Conservation (phyloP, 306 rosid species). For the Abrus pulchellus region DNA sequence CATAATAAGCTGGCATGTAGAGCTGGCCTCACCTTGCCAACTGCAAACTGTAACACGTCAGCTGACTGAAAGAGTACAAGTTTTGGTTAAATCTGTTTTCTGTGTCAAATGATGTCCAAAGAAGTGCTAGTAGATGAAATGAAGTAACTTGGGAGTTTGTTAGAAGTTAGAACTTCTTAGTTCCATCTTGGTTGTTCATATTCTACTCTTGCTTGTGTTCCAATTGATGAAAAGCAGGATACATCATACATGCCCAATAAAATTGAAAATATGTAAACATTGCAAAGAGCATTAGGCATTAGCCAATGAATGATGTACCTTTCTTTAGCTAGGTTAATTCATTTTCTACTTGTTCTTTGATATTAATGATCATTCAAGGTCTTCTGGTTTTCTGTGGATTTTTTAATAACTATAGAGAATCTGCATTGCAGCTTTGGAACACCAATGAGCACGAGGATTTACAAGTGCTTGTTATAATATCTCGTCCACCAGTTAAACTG, state of each 20-base stretch:
- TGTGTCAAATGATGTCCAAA: constrained; percentile 45
- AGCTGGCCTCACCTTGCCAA: constrained; percentile 1
- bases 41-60: constrained; percentile 15
- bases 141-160: constrained; percentile 31
- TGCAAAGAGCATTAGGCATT: constrained; percentile 32
- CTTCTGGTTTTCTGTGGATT: constrained; percentile 16
- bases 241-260: neutral
- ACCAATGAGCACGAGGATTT: constrained; percentile 81
- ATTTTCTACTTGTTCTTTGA: constrained; percentile 14
- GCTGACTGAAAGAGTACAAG: constrained; percentile 14
- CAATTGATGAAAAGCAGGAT: constrained; percentile 20
- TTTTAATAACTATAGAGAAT: constrained; percentile 39
- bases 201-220: constrained; percentile 12
- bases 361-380: neutral
- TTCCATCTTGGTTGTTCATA: constrained; percentile 33
- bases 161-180: constrained; percentile 24
- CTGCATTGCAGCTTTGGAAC: constrained; percentile 75
- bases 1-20: constrained; percentile 22
- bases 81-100: constrained; percentile 17
- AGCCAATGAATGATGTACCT: neutral
- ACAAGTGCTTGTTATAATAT: constrained; percentile 79
- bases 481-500: constrained; percentile 94
- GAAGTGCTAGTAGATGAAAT: constrained; percentile 29
- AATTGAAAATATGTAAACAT: constrained; percentile 9
- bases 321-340: constrained; percentile 24